Evolutionary conservation across 169 alveolate species (phyloP).

Genomic region (Babesia ovis): DNA sequence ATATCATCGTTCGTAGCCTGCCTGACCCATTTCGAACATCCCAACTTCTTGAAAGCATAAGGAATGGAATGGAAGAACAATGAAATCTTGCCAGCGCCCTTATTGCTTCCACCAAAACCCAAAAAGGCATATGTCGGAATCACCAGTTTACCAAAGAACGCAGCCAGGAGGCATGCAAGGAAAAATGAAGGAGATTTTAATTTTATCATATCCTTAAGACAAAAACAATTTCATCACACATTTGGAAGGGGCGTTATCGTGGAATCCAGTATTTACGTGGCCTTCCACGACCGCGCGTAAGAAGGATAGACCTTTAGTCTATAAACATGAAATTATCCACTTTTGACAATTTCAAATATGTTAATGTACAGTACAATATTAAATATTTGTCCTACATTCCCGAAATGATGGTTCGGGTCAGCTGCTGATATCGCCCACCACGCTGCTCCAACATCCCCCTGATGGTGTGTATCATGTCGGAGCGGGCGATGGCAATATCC

Average conservation of each 20-base stretch:
- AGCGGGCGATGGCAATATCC: conserved; percentile 35
- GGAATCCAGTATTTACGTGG: neutral
- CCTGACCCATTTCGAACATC: conserved; percentile 6
- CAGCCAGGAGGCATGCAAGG: conserved; percentile 2
- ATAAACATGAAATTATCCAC: too few species aligned
- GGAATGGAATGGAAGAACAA: conserved; percentile 19
- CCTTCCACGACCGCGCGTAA: neutral
- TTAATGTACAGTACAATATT: neutral
- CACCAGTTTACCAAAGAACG: neutral
- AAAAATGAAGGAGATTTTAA: neutral
- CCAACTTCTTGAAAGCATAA: neutral
- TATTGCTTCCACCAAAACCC: neutral
- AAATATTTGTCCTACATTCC: neutral
- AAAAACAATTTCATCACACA: neutral
- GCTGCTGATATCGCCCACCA: conserved; percentile 19
- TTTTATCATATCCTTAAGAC: neutral
- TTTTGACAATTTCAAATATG: too few species aligned
- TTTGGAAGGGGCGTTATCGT: neutral
- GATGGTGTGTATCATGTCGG: conserved; percentile 42
- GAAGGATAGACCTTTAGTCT: too few species aligned
- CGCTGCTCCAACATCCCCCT: conserved; percentile 25
- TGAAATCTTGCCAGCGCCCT: conserved; percentile 8
- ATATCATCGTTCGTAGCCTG: conserved; percentile 61
- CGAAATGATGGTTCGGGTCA: conserved; percentile 11
- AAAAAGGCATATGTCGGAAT: neutral